Percentiles rank a stretch among this genome's conserved stretches.
Conservation (phyloP, 2,329 filamentous ascomycete species). For the Ophiostoma himal-ulmi region DNA sequence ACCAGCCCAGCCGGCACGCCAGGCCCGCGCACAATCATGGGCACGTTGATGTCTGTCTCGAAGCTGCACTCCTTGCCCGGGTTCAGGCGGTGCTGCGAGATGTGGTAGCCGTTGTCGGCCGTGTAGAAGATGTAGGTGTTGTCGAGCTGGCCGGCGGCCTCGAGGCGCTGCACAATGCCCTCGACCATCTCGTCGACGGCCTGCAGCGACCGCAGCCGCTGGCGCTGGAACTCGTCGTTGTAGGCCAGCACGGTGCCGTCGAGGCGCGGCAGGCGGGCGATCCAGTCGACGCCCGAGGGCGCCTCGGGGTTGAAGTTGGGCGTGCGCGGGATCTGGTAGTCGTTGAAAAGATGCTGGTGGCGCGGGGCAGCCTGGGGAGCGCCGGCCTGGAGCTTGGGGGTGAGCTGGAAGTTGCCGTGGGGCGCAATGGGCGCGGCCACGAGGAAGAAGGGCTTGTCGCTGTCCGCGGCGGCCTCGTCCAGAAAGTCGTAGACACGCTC, state of each 20-base stretch:
- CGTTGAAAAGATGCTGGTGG: conserved; percentile 56
- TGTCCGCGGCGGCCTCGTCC: conserved; percentile 48
- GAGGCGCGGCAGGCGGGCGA: conserved; percentile 38
- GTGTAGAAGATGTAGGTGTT: conserved; percentile 51
- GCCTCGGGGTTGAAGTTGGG: conserved; percentile 60
- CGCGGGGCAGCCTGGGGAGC: conserved; percentile 47
- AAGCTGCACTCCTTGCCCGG: conserved; percentile 53
- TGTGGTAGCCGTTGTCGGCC: conserved; percentile 53
- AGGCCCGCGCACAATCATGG: conserved; percentile 27
- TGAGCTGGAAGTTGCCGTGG: conserved; percentile 48
- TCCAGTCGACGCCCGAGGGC: conserved; percentile 42
- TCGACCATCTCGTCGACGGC: conserved; percentile 51
- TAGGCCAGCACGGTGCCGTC: conserved; percentile 40
- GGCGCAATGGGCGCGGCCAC: conserved; percentile 60
- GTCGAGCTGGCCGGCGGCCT: conserved; percentile 51
- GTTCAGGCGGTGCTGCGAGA: conserved; percentile 51
- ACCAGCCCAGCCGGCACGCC: conserved; percentile 41
- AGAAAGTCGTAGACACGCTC: conserved; percentile 33
- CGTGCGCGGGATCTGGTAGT: conserved; percentile 54
- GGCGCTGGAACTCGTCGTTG: conserved; percentile 48
- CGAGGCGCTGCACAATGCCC: conserved; percentile 39
- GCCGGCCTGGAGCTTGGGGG: conserved; percentile 16
- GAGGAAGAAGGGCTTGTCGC: conserved; percentile 59
- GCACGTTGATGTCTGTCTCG: conserved; percentile 50
- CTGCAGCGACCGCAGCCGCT: conserved; percentile 47